These are phyloP conservation scores for Lichenothelia convexa DNA, from an alignment of 495 filamentous ascomycete species.

Conservation along the genomic window DNA sequence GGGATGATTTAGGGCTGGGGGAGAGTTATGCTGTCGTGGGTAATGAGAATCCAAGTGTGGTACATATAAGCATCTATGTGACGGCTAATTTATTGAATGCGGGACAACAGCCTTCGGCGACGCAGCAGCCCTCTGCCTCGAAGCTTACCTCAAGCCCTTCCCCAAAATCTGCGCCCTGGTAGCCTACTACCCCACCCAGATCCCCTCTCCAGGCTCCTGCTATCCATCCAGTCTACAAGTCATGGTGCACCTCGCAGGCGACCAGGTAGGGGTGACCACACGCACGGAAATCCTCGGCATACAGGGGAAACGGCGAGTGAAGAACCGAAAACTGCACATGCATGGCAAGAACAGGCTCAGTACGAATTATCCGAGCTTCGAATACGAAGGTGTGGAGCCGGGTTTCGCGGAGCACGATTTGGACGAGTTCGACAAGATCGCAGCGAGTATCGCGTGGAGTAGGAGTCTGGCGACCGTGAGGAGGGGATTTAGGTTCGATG, in stretches of 20 bases:
- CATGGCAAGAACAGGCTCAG: no score
- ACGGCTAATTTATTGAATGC: background rate
- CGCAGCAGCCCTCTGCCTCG: slow-evolving; percentile 20
- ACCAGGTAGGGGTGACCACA: slow-evolving; percentile 15
- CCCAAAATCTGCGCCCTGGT: slow-evolving; percentile 30
- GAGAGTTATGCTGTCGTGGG: slow-evolving; percentile 25
- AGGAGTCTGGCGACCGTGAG: slow-evolving; percentile 27
- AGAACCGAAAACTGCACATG: no score
- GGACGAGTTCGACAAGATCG: slow-evolving; percentile 33
- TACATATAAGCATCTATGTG: background rate
- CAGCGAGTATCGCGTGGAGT: slow-evolving; percentile 36
- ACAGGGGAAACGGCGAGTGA: slow-evolving; percentile 43
- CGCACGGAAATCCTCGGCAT: slow-evolving; percentile 39
- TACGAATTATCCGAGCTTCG: background rate
- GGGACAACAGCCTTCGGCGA: slow-evolving; percentile 20
- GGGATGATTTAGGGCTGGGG: slow-evolving; percentile 16
- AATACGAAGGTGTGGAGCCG: slow-evolving; percentile 19
- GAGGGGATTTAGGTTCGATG: slow-evolving; percentile 18
- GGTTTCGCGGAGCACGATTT: slow-evolving; percentile 42
- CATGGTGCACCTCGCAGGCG: slow-evolving; percentile 27
- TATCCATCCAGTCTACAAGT: slow-evolving; percentile 24
- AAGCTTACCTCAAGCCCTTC: slow-evolving; percentile 16
- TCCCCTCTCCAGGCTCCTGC: slow-evolving; percentile 8
- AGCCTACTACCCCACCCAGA: slow-evolving; percentile 17
- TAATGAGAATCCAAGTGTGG: slow-evolving; percentile 7